These are phyloP conservation scores for Crithidia brevicula DNA, from an alignment of 208 protist species.

Conservation along the genomic window DNA sequence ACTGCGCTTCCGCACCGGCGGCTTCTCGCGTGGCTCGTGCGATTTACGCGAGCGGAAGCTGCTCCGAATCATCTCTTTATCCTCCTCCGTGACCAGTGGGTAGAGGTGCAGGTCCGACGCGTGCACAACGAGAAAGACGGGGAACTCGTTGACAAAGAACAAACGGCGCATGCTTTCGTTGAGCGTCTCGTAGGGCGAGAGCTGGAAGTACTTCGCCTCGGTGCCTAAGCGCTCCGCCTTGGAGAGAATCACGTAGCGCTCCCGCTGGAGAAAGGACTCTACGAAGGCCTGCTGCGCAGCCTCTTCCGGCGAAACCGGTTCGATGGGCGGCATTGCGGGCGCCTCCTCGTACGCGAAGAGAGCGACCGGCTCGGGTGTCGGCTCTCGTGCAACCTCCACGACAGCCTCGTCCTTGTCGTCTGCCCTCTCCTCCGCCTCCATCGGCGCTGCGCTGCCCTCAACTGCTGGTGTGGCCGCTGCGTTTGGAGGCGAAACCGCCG, in stretches of 20 bases:
- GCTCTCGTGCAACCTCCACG: neutral
- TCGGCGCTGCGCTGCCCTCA: too few species aligned
- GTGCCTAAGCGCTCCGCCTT: conserved; percentile 74
- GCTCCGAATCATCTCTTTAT: conserved; percentile 71
- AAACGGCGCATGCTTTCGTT: conserved; percentile 77
- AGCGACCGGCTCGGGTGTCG: conserved; percentile 2
- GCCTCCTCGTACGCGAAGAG: conserved; percentile 30
- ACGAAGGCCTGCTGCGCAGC: conserved; percentile 30
- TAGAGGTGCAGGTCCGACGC: conserved; percentile 37
- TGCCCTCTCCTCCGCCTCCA: neutral
- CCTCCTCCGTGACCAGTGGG: conserved; percentile 70
- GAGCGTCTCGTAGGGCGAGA: conserved; percentile 61
- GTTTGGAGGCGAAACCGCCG: too few species aligned
- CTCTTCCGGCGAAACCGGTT: conserved; percentile 25
- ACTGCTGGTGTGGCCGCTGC: too few species aligned
- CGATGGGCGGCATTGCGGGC: conserved; percentile 21
- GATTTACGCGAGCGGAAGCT: conserved; percentile 54
- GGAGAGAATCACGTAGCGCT: conserved; percentile 54
- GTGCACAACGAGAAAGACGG: conserved; percentile 76
- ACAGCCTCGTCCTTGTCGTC: neutral
- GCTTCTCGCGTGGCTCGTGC: conserved; percentile 31
- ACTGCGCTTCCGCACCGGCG: conserved; percentile 40
- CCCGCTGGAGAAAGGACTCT: conserved; percentile 40
- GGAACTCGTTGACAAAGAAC: conserved; percentile 91
- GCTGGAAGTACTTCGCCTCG: conserved; percentile 63